These are phyloP conservation scores for Chalciporus piperatoides DNA, from an alignment of 1,284 basidiomycete species.

Conservation along the genomic window DNA sequence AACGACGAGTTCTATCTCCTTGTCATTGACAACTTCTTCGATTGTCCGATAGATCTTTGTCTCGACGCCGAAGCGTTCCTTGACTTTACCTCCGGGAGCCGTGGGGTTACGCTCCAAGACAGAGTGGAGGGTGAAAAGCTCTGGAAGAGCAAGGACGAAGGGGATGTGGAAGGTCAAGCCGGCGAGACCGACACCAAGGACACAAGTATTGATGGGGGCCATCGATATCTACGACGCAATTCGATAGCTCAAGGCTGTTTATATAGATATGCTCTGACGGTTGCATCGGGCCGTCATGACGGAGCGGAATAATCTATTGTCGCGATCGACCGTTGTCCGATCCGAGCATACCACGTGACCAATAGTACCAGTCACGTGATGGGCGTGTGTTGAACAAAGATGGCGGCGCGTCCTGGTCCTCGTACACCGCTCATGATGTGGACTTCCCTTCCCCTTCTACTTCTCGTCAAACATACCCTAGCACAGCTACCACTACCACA, in stretches of 20 bases:
- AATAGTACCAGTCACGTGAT: background rate
- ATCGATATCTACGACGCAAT: background rate
- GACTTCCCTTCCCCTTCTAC: constrained; percentile 16
- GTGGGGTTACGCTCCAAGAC: constrained; percentile 63
- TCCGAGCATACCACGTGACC: background rate
- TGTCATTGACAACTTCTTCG: constrained; percentile 55
- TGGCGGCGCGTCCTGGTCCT: no score
- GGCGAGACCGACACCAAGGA: constrained; percentile 73
- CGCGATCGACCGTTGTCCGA: no score
- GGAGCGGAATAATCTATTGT: background rate
- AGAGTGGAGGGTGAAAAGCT: constrained; percentile 67
- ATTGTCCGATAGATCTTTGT: constrained; percentile 54
- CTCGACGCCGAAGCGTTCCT: constrained; percentile 57
- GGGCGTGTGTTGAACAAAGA: constrained; percentile 16
- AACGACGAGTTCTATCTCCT: constrained; percentile 64
- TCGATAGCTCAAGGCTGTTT: constrained; percentile 3
- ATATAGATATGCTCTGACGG: constrained; percentile 12
- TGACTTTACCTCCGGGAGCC: constrained; percentile 57
- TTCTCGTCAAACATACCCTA: constrained; percentile 19
- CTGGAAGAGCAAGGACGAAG: constrained; percentile 71
- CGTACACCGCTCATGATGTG: constrained; percentile 29
- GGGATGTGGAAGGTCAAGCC: constrained; percentile 78
- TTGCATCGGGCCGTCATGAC: constrained; percentile 12
- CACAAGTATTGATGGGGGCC: constrained; percentile 62
- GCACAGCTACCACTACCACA: constrained; percentile 64